These are phyloP conservation scores for Planoprotostelium fungivorum DNA, from an alignment of 78 protist species.

Conservation along the genomic window DNA sequence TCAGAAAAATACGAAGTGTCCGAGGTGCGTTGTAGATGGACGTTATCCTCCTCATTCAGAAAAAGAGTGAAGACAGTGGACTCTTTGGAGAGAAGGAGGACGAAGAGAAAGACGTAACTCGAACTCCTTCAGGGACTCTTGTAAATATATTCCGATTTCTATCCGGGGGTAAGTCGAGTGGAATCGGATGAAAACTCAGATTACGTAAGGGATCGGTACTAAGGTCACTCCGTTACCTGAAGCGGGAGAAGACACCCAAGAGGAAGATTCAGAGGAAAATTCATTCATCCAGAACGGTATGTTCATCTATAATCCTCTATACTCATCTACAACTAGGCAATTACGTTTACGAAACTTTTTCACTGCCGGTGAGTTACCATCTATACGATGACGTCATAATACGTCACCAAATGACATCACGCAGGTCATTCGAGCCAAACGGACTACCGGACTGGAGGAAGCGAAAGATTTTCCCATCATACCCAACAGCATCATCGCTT, in stretches of 20 bases:
- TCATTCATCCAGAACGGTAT: no score
- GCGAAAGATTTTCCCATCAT: conserved; percentile 51
- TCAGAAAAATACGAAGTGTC: no score
- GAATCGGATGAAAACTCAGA: background rate
- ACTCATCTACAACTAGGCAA: background rate
- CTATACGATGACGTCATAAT: background rate
- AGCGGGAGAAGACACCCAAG: background rate
- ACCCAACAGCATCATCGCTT: conserved; percentile 40
- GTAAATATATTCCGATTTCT: background rate
- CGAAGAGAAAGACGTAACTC: background rate
- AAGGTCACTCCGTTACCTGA: no score
- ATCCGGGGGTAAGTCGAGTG: background rate
- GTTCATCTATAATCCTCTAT: no score
- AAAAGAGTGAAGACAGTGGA: background rate
- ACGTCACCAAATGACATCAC: background rate
- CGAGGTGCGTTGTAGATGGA: no score
- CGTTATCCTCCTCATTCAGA: no score
- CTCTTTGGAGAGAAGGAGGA: background rate
- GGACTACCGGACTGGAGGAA: conserved; percentile 62
- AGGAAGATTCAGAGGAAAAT: background rate
- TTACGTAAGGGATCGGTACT: background rate
- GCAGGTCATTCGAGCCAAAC: conserved; percentile 15
- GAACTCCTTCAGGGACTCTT: background rate
- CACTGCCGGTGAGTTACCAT: background rate
- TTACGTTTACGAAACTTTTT: background rate